These are phyloP conservation scores for Gypsophila paniculata DNA, from an alignment of 179 eudicot species.

Conservation along the genomic window DNA sequence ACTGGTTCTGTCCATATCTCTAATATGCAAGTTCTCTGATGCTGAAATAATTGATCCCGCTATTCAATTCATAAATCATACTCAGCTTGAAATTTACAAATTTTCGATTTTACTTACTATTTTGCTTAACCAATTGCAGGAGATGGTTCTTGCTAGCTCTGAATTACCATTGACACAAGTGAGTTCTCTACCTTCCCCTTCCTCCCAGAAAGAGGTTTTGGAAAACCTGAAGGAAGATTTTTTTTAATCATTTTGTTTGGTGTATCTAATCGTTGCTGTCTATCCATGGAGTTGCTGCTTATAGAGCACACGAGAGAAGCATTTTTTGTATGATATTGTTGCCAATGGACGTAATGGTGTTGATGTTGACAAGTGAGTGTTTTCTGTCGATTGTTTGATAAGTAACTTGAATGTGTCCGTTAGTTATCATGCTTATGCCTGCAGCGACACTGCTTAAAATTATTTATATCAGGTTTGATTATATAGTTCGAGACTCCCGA, in stretches of 20 bases:
- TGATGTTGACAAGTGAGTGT: slow-evolving; percentile 73
- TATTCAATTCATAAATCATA: not conserved
- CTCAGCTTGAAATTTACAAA: not conserved
- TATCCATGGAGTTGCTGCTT: not conserved
- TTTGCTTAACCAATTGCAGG: slow-evolving; percentile 36
- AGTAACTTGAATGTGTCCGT: not conserved
- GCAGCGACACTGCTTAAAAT: not conserved
- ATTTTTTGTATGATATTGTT: slow-evolving; percentile 74
- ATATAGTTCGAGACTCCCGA: slow-evolving; percentile 65
- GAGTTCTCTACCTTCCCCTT: slow-evolving; percentile 25
- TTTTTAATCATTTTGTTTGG: not conserved
- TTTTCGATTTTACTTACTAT: not conserved
- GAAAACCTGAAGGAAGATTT: not conserved
- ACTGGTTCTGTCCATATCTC: not conserved
- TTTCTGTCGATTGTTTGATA: not conserved
- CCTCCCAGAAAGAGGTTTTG: not conserved
- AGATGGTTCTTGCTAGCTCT: slow-evolving; percentile 72
- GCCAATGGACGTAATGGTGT: slow-evolving; percentile 83
- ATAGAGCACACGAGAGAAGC: slow-evolving; percentile 57
- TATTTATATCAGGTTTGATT: slow-evolving; percentile 57
- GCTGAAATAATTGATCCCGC: not conserved
- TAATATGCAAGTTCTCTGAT: slow-evolving; percentile 2
- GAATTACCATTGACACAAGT: slow-evolving; percentile 39
- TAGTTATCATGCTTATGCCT: not conserved
- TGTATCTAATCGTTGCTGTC: not conserved